Evolutionary conservation across 2,329 filamentous ascomycete species (phyloP).

Genomic region (Celoporthe dispersa): DNA sequence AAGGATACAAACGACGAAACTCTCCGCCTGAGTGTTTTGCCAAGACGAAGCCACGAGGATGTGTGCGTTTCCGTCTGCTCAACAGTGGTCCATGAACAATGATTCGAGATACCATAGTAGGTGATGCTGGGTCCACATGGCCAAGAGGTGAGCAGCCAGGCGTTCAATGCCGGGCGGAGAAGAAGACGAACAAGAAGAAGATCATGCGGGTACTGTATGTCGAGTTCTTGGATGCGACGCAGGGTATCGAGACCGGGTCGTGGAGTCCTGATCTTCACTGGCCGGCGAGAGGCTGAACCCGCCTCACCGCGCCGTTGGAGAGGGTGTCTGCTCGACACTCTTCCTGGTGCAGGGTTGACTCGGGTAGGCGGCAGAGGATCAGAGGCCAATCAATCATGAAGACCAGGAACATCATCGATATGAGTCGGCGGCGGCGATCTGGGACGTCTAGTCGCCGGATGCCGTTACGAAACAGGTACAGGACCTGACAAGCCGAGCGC

Average conservation of each 20-base stretch:
- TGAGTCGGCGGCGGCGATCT: neutral
- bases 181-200: neutral
- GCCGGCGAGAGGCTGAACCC: neutral
- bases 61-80: conserved; percentile 3
- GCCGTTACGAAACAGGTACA: neutral
- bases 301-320: neutral
- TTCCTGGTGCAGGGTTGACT: neutral
- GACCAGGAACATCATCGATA: neutral
- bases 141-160: neutral
- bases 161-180: neutral
- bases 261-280: neutral
- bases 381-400: neutral
- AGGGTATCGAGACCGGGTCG: neutral
- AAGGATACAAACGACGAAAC: neutral
- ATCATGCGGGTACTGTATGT: neutral
- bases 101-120: neutral
- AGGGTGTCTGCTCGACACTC: neutral
- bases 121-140: neutral
- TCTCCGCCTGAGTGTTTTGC: conserved; percentile 15
- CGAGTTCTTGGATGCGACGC: neutral
- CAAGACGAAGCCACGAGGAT: conserved; percentile 24
- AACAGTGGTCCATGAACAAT: neutral
- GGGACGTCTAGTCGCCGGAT: neutral
- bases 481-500: neutral
- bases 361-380: neutral